Base-by-base conservation (phyloP, 192 early-diverging fungal genomes). In the Gigaspora rosea region DNA sequence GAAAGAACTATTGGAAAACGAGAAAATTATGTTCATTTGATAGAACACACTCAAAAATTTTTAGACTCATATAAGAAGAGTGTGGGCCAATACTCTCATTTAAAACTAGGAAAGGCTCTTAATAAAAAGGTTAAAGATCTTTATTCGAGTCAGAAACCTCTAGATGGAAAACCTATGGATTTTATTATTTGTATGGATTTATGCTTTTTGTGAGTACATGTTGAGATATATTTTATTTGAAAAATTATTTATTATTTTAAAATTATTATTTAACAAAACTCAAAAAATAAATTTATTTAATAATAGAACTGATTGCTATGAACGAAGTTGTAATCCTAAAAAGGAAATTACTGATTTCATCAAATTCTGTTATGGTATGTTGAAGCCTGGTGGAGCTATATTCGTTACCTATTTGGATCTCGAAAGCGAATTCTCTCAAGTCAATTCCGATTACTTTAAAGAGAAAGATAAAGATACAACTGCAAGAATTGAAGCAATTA, bases 371-470 rank as follows among this genome's bases (percentile, higher is more conserved):
- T 62, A 62, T 62, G 61, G 61, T 11, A 6, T 27, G 22, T 61
- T 61, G 22, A 61, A 61, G 22, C 58, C 61, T 20, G 61, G 61
- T 12, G 61, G 61, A 62, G 20, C 61, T 32, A 62, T 62, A 32
- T 62, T 32, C 27, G 33, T 62, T 8, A 12, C 27, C 8, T 62
- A 33, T 62, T 8, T 32, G 22, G 27, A 62, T 62, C 1, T 27
- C 1, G n/a, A 20, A 35, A 9, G 12, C 13, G n/a, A 20, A 32
- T 62, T 62, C 33, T 1, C 27, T 32, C 8, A 6, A 62, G 33
- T 62, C 11, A 62, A 62, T 62, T 62, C 61, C 0, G 6, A 10
- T 33, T 62, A 32, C 33, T 35, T 32, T 32, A 32, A 62, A 62
- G 27, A 33, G 8, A 32, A 8, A 11, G 2, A 32, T 33, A 11